Conservation (phyloP, 768 basidiomycete genomes). For the Chalciporus sphaerocephalus region DNA sequence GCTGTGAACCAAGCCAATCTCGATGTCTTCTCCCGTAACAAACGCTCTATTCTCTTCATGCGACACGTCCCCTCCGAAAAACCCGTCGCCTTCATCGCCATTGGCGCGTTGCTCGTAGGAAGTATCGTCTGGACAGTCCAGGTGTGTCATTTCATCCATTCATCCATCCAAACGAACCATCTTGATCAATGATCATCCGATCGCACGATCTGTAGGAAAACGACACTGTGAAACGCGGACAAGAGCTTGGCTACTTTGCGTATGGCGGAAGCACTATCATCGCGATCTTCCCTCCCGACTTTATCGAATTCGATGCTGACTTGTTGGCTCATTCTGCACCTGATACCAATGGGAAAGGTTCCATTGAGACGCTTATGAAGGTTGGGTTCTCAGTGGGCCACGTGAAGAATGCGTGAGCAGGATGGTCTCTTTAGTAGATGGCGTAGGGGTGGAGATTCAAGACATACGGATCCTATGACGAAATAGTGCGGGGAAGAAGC, state of each 20-base stretch:
- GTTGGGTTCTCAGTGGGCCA: slow-evolving; percentile 31
- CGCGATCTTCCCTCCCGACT: slow-evolving; percentile 51
- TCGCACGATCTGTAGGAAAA: slow-evolving; percentile 34
- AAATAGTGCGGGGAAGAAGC: neutral
- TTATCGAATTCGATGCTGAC: slow-evolving; percentile 59
- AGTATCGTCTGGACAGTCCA: slow-evolving; percentile 60
- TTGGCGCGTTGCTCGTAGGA: slow-evolving; percentile 81
- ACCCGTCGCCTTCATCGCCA: slow-evolving; percentile 63
- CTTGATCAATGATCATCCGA: neutral
- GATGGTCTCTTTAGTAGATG: no score
- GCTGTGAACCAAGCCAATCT: slow-evolving; percentile 65
- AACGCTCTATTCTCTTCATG: slow-evolving; percentile 52
- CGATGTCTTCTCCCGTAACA: slow-evolving; percentile 64
- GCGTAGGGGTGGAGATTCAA: no score
- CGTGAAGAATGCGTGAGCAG: slow-evolving; percentile 14
- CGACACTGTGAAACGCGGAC: slow-evolving; percentile 54
- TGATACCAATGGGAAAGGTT: slow-evolving; percentile 18
- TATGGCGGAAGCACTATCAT: slow-evolving; percentile 79
- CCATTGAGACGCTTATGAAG: slow-evolving; percentile 66
- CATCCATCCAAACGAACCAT: no score
- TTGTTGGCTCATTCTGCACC: slow-evolving; percentile 49
- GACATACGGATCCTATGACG: no score
- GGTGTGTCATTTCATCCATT: slow-evolving; percentile 11
- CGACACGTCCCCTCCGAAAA: slow-evolving; percentile 43
- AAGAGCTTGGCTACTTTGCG: slow-evolving; percentile 62